phyloP scores from a whole-genome alignment of 1,139 yeast genomes.

The Suhomyces anneliseae region DNA sequence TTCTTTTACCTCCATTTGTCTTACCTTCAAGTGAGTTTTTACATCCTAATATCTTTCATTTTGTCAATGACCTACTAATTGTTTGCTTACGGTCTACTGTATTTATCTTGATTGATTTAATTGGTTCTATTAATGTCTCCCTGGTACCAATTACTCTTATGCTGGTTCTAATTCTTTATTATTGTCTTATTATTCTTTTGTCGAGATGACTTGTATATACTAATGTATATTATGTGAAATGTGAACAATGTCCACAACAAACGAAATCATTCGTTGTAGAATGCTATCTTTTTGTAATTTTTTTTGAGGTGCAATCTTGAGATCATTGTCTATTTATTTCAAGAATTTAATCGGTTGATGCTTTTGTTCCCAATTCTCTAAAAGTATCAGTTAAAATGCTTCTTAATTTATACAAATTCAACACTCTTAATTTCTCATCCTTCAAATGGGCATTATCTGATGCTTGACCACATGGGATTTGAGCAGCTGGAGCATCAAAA shows the following conservation, averaged over 20 bases:
- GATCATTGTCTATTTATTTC: no score
- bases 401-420: constrained; percentile 74
- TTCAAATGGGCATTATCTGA: constrained; percentile 92
- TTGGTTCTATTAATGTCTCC: neutral
- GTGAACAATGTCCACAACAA: neutral
- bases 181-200: constrained; percentile 6
- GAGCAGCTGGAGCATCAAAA: constrained; percentile 87
- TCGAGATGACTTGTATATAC: constrained; percentile 1
- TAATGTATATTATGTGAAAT: neutral
- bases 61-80: no score
- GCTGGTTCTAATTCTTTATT: constrained; percentile 5
- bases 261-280: neutral
- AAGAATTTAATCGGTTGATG: no score
- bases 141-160: constrained; percentile 4
- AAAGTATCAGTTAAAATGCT: constrained; percentile 60
- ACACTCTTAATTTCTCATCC: constrained; percentile 78
- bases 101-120: neutral
- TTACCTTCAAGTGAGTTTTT: no score
- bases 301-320: no score
- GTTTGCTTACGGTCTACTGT: no score
- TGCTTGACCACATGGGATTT: constrained; percentile 94
- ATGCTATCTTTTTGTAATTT: no score
- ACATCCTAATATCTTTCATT: no score
- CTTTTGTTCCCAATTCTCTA: constrained; percentile 32
- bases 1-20: no score